Percentiles rank a stretch among this genome's conserved stretches.
Evolutionary conservation across 2,329 filamentous ascomycete genomes (phyloP).

Genomic region (Penicillium sp.): DNA sequence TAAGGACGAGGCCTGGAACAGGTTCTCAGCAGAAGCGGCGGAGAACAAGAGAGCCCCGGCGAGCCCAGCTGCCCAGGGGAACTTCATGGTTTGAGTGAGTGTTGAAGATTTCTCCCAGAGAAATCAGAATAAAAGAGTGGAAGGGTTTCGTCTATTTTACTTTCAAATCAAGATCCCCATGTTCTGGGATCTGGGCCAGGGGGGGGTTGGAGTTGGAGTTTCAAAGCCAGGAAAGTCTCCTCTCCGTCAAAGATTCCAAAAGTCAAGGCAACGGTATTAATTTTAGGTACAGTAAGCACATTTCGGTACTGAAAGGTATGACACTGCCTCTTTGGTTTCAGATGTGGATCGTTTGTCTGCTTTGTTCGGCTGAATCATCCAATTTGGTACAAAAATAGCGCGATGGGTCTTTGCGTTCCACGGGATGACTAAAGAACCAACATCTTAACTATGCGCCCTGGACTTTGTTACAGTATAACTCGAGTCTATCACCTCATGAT

Average conservation of each 20-base stretch:
- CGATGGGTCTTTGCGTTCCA: background rate
- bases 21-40: slow-evolving; percentile 13
- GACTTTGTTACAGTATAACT: too few species aligned
- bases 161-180: background rate
- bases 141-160: background rate
- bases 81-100: slow-evolving; percentile 11
- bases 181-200: background rate
- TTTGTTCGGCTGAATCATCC: slow-evolving; percentile 1
- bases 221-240: background rate
- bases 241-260: background rate
- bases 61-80: slow-evolving; percentile 14
- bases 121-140: background rate
- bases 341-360: background rate
- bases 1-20: slow-evolving; percentile 19
- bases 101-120: slow-evolving; percentile 1
- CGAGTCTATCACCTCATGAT: background rate
- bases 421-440: background rate
- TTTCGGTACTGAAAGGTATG: background rate
- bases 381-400: background rate
- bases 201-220: background rate
- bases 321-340: slow-evolving; percentile 4
- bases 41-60: slow-evolving; percentile 7
- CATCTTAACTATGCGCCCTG: too few species aligned
- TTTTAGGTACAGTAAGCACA: background rate
- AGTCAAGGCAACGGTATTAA: background rate